phyloP scores from a whole-genome alignment of 2,329 filamentous ascomycete species.

The Ceratocystis ficicola region DNA sequence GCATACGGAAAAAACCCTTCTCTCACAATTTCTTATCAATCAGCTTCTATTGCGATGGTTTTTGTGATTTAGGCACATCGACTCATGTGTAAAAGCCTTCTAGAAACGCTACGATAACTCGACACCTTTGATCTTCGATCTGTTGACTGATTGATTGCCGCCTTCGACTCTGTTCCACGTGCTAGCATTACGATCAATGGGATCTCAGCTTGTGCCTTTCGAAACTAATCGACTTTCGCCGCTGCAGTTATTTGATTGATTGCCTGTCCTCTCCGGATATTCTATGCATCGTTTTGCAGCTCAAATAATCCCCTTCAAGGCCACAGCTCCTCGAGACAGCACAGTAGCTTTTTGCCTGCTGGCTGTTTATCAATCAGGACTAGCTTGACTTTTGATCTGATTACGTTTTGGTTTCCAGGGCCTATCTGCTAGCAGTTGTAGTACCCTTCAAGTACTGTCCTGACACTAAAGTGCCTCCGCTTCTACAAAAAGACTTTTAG shows the following conservation, averaged over 20 bases:
- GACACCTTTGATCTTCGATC: background rate
- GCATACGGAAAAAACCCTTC: background rate
- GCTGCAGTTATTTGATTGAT: conserved; percentile 22
- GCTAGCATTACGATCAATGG: conserved; percentile 18
- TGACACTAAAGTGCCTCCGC: background rate
- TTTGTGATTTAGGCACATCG: background rate
- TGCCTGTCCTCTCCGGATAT: conserved; percentile 10
- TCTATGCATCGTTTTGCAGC: background rate
- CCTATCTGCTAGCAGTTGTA: background rate
- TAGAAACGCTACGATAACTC: background rate
- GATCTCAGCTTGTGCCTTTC: conserved; percentile 18
- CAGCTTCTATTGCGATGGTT: background rate
- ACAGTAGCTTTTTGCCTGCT: background rate
- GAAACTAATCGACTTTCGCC: conserved; percentile 19
- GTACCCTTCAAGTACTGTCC: conserved; percentile 16
- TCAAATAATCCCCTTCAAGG: background rate
- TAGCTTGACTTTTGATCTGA: conserved; percentile 17
- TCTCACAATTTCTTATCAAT: conserved; percentile 16
- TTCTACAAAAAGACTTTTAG: background rate
- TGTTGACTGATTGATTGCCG: background rate
- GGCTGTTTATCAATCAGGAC: conserved; percentile 21
- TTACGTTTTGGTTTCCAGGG: conserved; percentile 6
- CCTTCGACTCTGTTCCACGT: background rate
- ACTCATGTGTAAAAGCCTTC: background rate
- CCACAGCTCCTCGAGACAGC: background rate